Evolutionary conservation across 1,139 yeast genomes (phyloP), one percentile per base, ranked within the genome.

Genomic region (Yueomyces sp.): DNA sequence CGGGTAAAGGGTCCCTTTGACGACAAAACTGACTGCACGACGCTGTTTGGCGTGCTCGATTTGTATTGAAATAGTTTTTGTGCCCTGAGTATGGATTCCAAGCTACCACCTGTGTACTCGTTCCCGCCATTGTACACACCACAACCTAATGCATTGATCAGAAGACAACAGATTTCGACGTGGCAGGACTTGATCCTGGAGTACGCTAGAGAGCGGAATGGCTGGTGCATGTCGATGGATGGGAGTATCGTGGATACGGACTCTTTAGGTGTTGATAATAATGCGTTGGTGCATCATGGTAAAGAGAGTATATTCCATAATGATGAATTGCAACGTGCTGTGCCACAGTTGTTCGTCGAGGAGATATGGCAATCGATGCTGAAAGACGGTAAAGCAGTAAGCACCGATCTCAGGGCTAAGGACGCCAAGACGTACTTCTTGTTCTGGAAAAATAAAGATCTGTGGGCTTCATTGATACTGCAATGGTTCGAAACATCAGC

Each of bases 121-220:
- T 91, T 86, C 62, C 96, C 96, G 5, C 98, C 98, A 0, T 75
- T 91, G 53, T 91, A 81, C 64, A 91, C 97, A 4, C 71, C 77
- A 46, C 98, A 91, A 62, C 87, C 93, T 35, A 91, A 91, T 54
- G 73, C 78, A 39, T 78, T 85, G 25, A 81, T 94, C 2, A 74
- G 83, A 65, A 71, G 73, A 36, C 79, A 86, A 27, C 98, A 91
- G 55, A 59, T 73, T 28, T 60, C 64, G 25, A 72, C 75, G 42
- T 81, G 91, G 91, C 63, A 63, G 9, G 64, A 70, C 46, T 68
- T 71, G 57, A 70, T 72, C 40, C 59, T 81, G 28, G 67, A 70
- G 4, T 84, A 76, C 53, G 81, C 94, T 56, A 70, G 74, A 50
- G 68, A 64, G 47, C 66, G 76, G 51, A 69, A 69, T 44, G 67